Evolutionary conservation across 306 rosid genomes (phyloP), one percentile per base, ranked within the genome.

Genomic region (Amphicarpaea edgeworthii): DNA sequence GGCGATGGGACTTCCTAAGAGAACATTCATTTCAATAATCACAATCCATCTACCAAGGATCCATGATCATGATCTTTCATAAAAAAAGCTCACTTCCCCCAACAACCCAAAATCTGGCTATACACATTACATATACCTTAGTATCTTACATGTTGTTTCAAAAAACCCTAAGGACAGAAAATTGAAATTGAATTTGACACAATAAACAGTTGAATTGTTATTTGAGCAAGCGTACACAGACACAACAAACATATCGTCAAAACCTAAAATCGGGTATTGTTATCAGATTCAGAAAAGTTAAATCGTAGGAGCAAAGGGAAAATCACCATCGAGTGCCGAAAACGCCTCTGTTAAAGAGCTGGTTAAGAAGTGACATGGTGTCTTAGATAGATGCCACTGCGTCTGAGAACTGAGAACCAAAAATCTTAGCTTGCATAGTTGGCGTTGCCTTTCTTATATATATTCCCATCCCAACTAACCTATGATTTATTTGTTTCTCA

Each of bases 261-360:
- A 57, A 34, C 53, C 58, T 46, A 30, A 81, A 73, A 76, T 79
- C 38, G 17, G 45, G 60, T 40, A 28, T 12, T 20, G 5, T 15
- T 12, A 42, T 17, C n/a, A 64, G 21, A 8, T 16, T 38, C n/a
- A 10, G 70, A 72, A 57, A 81, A 65, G 8, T 30, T 4, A 65
- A 10, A 10, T 53, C 19, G 23, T 21, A 12, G 62, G 47, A 60
- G 61, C 46, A 42, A 32, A 23, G 10, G 74, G 49, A 38, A 66
- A 77, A 83, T 67, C 24, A 95, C 99, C 99, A 95, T 85, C 91
- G 92, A 64, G 93, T 92, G 77, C 88, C 87, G 34, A 92, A 89
- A 63, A 95, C 96, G 62, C 99, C 99, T 85, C 98, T 85, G 83
- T 79, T 95, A 64, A 95, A 92, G 84, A 95, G 93, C 73, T 95